Percentiles rank a stretch among this genome's conserved stretches.
These are phyloP conservation scores for Pythium sukuiense DNA, from an alignment of 352 stramenopile species.

Conservation along the genomic window DNA sequence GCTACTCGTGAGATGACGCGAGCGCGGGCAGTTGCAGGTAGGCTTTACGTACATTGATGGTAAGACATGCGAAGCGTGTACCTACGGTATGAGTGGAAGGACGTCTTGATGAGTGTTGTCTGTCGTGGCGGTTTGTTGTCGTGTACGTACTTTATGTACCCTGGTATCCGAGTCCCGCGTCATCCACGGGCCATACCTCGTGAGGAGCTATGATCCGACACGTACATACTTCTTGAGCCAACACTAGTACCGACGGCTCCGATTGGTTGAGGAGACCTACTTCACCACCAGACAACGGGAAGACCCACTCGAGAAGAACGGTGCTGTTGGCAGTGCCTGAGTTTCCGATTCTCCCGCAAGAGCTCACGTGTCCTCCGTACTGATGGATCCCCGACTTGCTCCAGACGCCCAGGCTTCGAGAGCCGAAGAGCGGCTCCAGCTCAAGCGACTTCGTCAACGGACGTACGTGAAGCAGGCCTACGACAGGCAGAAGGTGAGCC, in stretches of 20 bases:
- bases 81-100: neutral
- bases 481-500: conserved; percentile 11
- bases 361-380: neutral
- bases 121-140: neutral
- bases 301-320: neutral
- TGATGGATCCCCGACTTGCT: neutral
- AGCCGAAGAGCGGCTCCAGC: neutral
- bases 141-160: too few relatives aligned
- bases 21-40: neutral
- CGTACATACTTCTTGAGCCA: too few relatives aligned
- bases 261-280: neutral
- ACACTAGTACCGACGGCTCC: neutral
- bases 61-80: neutral
- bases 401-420: neutral
- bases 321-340: neutral
- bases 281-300: too few relatives aligned
- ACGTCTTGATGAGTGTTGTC: neutral
- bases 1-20: neutral
- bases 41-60: neutral
- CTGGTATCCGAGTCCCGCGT: neutral
- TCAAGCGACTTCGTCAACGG: conserved; percentile 6
- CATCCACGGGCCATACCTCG: neutral
- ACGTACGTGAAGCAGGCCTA: conserved; percentile 17
- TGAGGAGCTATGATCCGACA: neutral
- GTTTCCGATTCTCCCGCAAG: neutral